Conservation (phyloP, 1,284 basidiomycete genomes). For the Athelia sp. region DNA sequence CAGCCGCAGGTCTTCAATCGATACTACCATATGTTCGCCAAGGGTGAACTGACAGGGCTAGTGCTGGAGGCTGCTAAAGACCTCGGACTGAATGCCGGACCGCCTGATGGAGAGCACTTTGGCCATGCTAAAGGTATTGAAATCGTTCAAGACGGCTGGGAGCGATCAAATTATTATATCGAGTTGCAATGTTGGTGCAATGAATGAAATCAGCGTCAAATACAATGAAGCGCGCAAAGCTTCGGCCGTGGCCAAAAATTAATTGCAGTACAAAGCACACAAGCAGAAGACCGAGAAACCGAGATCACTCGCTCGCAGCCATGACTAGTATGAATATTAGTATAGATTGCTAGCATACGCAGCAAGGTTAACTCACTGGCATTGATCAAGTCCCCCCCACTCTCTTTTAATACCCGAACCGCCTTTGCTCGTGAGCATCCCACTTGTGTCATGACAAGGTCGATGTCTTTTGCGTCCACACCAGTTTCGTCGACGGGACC, state of each 20-base stretch:
- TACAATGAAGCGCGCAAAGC: not conserved
- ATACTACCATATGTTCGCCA: slow-evolving; percentile 91
- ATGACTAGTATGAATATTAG: slow-evolving; percentile 39
- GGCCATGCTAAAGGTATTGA: slow-evolving; percentile 43
- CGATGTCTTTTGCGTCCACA: slow-evolving; percentile 92
- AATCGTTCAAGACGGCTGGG: slow-evolving; percentile 78
- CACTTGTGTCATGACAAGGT: slow-evolving; percentile 88
- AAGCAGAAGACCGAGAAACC: not conserved
- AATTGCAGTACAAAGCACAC: not conserved
- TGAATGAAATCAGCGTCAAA: slow-evolving; percentile 14
- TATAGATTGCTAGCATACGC: slow-evolving; percentile 6
- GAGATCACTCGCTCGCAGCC: slow-evolving; percentile 63
- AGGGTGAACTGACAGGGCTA: slow-evolving; percentile 68
- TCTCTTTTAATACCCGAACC: slow-evolving; percentile 82
- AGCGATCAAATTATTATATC: slow-evolving; percentile 79
- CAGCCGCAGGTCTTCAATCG: slow-evolving; percentile 62
- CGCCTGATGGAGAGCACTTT: slow-evolving; percentile 5
- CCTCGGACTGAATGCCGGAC: slow-evolving; percentile 51
- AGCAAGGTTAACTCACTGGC: slow-evolving; percentile 69
- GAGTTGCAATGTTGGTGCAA: slow-evolving; percentile 60
- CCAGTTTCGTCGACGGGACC: slow-evolving; percentile 75
- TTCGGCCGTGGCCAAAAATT: not conserved
- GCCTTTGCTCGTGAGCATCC: slow-evolving; percentile 85
- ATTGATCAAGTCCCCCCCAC: slow-evolving; percentile 89
- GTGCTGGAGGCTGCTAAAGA: slow-evolving; percentile 56